Base-by-base conservation (phyloP, 2,329 filamentous ascomycete species). In the Neoscytalidium dimidiatum region DNA sequence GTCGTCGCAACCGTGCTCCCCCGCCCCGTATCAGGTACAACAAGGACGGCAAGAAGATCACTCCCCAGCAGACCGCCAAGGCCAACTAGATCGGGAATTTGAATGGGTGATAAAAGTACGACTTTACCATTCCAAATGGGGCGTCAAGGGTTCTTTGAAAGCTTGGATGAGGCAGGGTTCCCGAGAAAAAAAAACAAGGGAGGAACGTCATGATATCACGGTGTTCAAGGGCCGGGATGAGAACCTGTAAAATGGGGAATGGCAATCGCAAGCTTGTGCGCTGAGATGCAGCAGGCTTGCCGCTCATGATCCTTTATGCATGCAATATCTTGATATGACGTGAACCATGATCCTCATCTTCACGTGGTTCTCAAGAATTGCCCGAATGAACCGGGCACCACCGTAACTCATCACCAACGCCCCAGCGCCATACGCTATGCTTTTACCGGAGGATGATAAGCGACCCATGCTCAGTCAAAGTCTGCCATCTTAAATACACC, bases 1-100 rank as follows among this genome's bases (percentile, higher is more conserved):
- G 96, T 78, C 94, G 95, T 83, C 95, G 95, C 85, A 99, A 99
- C 92, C 92, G 95, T 83, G 94, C 94, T 78, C 96, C 95, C 78
- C 95, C 95, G 75, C 95, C 95, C 80, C 90, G 95, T 81, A 94
- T 99, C 78, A 88, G 95, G 79, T 99, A 96, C 92, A 99, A 99
- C 92, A 97, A 98, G 91, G 95, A 99, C 81, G 94, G 94, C 88
- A 99, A 99, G 93, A 99, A 99, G 91, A 90, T 99, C 81, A 90
- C 90, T 82, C 93, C 94, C 73, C 91, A 90, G 80, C 89, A 92
- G 84, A 85, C 86, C 74, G 86, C 87, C 78, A 92, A 92, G 85
- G 84, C 63, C 63, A 33, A 60, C 28, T 65, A 65, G 43, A 52
- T 28, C 23, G n/a, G 19, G 26, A 21, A 41, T 35, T 53, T 33